A percentile compares a stretch with the other conserved stretches of the same genome.
Evolutionary conservation across 2,329 filamentous ascomycete species (phyloP).

Genomic region (Chrysosporium queenslandicum): DNA sequence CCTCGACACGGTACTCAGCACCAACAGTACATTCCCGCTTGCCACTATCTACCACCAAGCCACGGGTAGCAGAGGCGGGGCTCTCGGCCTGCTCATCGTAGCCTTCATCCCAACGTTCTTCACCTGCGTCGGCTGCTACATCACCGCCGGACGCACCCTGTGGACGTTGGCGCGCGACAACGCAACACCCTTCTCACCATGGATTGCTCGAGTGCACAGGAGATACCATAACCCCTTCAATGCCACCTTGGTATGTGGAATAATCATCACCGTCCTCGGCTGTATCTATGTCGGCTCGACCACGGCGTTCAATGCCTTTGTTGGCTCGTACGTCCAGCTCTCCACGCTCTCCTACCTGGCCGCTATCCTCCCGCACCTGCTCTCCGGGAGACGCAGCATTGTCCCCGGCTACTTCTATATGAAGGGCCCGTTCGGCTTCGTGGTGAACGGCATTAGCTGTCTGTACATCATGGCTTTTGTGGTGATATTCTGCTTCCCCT

Average conservation of each 20-base stretch:
- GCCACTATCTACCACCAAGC: slow-evolving; percentile 42
- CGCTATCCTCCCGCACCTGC: too few relatives aligned
- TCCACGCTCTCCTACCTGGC: slow-evolving; percentile 49
- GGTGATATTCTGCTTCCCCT: slow-evolving; percentile 53
- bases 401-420: slow-evolving; percentile 46
- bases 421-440: slow-evolving; percentile 14
- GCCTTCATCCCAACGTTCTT: slow-evolving; percentile 47
- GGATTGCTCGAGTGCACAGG: too few relatives aligned
- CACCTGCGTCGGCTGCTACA: slow-evolving; percentile 46
- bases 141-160: slow-evolving; percentile 52
- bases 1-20: slow-evolving; percentile 32
- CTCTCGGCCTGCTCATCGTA: slow-evolving; percentile 49
- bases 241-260: too few relatives aligned
- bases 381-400: slow-evolving; percentile 44
- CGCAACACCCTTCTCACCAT: too few relatives aligned
- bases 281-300: slow-evolving; percentile 49
- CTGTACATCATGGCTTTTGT: slow-evolving; percentile 47
- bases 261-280: slow-evolving; percentile 45
- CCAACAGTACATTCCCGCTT: slow-evolving; percentile 37
- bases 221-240: too few relatives aligned
- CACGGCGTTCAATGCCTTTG: slow-evolving; percentile 49
- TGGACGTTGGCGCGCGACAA: slow-evolving; percentile 43
- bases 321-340: slow-evolving; percentile 48
- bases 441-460: neutral
- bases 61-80: slow-evolving; percentile 41